Conservation (phyloP, 208 protist genomes). For the Acanthamoeba rhysodes region DNA sequence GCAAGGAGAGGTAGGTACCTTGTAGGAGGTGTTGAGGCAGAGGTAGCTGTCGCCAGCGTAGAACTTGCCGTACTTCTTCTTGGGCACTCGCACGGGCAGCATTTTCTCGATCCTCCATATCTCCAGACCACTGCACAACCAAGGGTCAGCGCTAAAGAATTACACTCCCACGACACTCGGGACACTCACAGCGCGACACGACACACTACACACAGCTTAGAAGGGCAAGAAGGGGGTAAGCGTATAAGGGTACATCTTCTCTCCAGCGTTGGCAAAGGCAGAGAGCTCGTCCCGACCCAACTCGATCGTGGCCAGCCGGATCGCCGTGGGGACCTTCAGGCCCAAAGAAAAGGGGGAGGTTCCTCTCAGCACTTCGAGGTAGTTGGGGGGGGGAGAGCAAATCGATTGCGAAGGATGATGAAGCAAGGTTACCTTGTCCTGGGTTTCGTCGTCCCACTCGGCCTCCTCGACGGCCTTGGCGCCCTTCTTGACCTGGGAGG, state of each 20-base stretch:
- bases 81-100: conserved; percentile 82
- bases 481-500: conserved; percentile 63
- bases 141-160: conserved; percentile 30
- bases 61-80: conserved; percentile 88
- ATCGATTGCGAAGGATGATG: too few relatives aligned
- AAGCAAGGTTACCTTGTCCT: conserved; percentile 11
- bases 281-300: conserved; percentile 34
- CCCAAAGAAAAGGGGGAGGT: background rate
- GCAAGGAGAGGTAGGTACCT: background rate
- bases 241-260: conserved; percentile 24
- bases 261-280: conserved; percentile 22
- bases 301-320: conserved; percentile 44
- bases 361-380: background rate
- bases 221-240: too few relatives aligned
- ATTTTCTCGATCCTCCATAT: conserved; percentile 93
- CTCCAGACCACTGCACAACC: conserved; percentile 80
- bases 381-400: too few relatives aligned
- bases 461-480: conserved; percentile 45
- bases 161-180: background rate
- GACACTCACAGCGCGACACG: background rate
- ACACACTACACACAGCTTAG: background rate
- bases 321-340: background rate
- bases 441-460: conserved; percentile 57
- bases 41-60: conserved; percentile 91
- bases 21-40: conserved; percentile 82